Conservation (phyloP, 768 basidiomycete species). For the Chlorophyllum brunneum region DNA sequence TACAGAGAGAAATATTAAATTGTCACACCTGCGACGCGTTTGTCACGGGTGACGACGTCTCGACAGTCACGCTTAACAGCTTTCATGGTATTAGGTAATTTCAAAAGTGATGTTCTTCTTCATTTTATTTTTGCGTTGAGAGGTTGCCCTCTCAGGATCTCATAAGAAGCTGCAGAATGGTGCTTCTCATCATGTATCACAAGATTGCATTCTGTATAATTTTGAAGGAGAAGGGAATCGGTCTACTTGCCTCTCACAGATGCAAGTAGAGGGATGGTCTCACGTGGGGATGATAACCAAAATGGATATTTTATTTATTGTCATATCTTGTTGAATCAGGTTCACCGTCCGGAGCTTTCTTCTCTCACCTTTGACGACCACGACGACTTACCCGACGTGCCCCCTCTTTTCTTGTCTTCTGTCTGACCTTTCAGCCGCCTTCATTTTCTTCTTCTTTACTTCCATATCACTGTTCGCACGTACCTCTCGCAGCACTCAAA, state of each 20-base stretch:
- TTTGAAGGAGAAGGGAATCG: background rate
- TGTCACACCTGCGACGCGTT: slow-evolving; percentile 1
- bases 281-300: slow-evolving; percentile 11
- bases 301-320: slow-evolving; percentile 14
- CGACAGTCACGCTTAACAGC: background rate
- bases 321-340: slow-evolving; percentile 12
- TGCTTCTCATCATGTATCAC: background rate
- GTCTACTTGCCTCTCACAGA: background rate
- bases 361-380: slow-evolving; percentile 14
- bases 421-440: background rate
- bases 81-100: slow-evolving; percentile 5
- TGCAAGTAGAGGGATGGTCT: background rate
- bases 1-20: slow-evolving; percentile 1
- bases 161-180: too few relatives aligned
- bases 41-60: slow-evolving; percentile 3
- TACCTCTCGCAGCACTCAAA: background rate
- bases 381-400: slow-evolving; percentile 16
- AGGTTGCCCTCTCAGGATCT: too few relatives aligned
- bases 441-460: background rate
- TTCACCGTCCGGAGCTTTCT: slow-evolving; percentile 12
- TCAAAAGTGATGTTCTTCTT: background rate
- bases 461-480: background rate
- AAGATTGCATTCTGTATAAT: background rate
- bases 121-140: too few relatives aligned
- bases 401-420: background rate